phyloP scores from a whole-genome alignment of 345 rosid species.

The Syzygium jambos region DNA sequence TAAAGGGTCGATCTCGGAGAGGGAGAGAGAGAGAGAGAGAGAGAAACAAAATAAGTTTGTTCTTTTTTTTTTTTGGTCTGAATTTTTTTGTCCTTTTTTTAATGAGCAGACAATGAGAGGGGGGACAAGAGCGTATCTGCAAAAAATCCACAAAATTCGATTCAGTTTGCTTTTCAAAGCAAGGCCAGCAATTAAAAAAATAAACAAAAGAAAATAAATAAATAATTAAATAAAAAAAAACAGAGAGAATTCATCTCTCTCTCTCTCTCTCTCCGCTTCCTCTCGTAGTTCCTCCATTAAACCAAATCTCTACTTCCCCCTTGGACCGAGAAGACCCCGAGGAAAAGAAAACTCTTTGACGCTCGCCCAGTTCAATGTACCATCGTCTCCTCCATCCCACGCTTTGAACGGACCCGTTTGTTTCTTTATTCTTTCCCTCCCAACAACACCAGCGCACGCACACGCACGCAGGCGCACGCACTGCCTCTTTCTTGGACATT shows the following conservation, averaged over 20 bases:
- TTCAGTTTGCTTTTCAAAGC: slow-evolving; percentile 41
- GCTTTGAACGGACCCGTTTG: not conserved
- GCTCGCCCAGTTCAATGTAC: not conserved
- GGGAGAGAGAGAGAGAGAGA: not conserved
- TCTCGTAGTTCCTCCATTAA: not conserved
- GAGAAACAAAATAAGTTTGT: not conserved
- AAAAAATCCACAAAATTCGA: slow-evolving; percentile 79
- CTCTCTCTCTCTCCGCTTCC: not conserved
- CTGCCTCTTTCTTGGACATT: not conserved
- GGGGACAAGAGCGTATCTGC: slow-evolving; percentile 53
- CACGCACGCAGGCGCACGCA: not conserved
- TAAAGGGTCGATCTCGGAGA: not conserved
- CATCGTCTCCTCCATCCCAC: not conserved
- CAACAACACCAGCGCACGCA: not conserved
- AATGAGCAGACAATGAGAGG: slow-evolving; percentile 8
- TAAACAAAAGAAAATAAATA: not conserved
- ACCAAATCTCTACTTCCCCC: not conserved
- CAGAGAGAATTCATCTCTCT: not conserved
- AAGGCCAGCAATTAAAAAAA: not conserved
- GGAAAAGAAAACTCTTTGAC: not conserved
- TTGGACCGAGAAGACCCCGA: not conserved
- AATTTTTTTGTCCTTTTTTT: not conserved
- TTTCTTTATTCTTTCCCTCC: not conserved
- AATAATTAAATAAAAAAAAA: not conserved
- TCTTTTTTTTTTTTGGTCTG: not conserved